These are phyloP conservation scores for Ceratocystis ficicola DNA, from an alignment of 2,329 filamentous ascomycete species.

Conservation along the genomic window DNA sequence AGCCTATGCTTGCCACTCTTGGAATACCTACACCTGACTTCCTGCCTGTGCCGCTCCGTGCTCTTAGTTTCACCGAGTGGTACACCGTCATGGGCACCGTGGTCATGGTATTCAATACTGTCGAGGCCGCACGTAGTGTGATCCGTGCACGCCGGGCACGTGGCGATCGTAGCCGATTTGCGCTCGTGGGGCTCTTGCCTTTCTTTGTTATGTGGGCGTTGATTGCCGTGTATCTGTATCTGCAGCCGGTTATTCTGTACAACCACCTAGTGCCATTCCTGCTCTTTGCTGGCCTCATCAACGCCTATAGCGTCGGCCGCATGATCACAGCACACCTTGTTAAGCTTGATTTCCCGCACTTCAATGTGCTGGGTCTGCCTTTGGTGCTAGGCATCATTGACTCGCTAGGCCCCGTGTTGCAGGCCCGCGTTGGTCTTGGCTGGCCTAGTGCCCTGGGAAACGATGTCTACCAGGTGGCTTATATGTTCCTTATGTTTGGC, in stretches of 20 bases:
- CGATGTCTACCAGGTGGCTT: conserved; percentile 78
- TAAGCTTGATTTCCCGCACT: conserved; percentile 76
- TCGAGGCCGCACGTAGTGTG: conserved; percentile 70
- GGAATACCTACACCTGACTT: conserved; percentile 47
- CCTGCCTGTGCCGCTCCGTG: conserved; percentile 44
- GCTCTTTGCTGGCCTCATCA: conserved; percentile 77
- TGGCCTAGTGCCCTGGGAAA: conserved; percentile 67
- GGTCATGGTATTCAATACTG: conserved; percentile 73
- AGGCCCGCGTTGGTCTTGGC: conserved; percentile 48
- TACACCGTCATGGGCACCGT: conserved; percentile 77
- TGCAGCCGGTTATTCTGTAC: conserved; percentile 73
- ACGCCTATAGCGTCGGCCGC: conserved; percentile 87
- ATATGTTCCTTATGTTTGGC: conserved; percentile 79
- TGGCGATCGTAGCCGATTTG: conserved; percentile 57
- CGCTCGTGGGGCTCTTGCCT: conserved; percentile 72
- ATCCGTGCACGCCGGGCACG: conserved; percentile 65
- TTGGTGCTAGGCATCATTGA: conserved; percentile 69
- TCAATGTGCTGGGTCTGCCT: conserved; percentile 71
- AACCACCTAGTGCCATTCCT: conserved; percentile 80
- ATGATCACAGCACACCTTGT: conserved; percentile 94
- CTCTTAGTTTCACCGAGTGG: conserved; percentile 80
- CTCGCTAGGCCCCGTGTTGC: conserved; percentile 58
- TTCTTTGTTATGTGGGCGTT: conserved; percentile 68
- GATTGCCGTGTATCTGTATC: conserved; percentile 64
- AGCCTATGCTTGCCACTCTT: conserved; percentile 59